phyloP scores from a whole-genome alignment of 2,329 filamentous ascomycete genomes.

The Ophiostoma sp. region DNA sequence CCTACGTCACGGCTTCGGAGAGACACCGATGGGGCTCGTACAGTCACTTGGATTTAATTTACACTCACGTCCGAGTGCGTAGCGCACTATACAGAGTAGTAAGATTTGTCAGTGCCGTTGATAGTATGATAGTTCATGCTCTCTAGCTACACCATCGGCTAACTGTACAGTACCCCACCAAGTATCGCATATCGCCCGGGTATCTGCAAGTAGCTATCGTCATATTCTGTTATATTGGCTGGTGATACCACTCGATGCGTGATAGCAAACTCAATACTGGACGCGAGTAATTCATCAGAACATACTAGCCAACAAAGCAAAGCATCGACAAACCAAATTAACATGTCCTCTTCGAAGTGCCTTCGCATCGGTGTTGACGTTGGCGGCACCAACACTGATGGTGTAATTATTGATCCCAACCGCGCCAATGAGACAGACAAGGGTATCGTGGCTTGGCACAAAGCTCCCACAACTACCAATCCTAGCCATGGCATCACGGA shows the following conservation, averaged over 20 bases:
- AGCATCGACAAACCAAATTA: not conserved
- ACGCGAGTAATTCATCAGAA: not conserved
- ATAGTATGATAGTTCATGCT: not conserved
- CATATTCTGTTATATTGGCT: not conserved
- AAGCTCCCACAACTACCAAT: constrained; percentile 45
- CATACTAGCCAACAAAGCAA: not conserved
- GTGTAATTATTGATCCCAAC: constrained; percentile 45
- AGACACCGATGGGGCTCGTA: too few relatives aligned
- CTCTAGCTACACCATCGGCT: not conserved
- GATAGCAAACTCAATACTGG: not conserved
- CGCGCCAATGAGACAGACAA: constrained; percentile 35
- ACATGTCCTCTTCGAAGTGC: not conserved
- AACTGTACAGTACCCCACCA: not conserved
- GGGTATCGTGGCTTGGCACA: constrained; percentile 47
- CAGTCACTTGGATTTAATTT: too few relatives aligned
- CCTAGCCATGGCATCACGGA: constrained; percentile 44
- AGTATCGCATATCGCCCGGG: not conserved
- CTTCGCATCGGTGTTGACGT: constrained; percentile 45
- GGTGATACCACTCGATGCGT: not conserved
- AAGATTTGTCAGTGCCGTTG: too few relatives aligned
- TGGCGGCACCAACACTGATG: constrained; percentile 50
- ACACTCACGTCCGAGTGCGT: too few relatives aligned
- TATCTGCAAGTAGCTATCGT: not conserved
- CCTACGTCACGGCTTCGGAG: too few relatives aligned
- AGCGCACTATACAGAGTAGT: not conserved